phyloP scores from a whole-genome alignment of 306 rosid species.

The Corylus heterophylla region DNA sequence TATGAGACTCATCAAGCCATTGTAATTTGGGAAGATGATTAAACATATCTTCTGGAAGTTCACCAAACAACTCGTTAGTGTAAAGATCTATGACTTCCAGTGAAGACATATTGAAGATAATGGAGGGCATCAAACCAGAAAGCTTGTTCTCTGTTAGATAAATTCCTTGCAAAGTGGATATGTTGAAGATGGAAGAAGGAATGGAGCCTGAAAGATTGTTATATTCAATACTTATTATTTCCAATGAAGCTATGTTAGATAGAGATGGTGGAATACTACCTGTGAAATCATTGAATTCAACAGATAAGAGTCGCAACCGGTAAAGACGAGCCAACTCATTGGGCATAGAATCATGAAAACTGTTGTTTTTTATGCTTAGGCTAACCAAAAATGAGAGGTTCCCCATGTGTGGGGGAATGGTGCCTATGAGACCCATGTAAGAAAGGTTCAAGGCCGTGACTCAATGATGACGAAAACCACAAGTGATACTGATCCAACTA shows the following conservation, averaged over 20 bases:
- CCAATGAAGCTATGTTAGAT: not conserved
- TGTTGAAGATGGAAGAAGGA: not conserved
- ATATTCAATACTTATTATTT: accelerated
- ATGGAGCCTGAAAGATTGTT: not conserved
- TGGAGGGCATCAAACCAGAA: not conserved
- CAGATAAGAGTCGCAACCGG: not conserved
- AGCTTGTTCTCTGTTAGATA: not conserved
- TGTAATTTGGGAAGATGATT: too few species aligned
- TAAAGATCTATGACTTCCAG: not conserved
- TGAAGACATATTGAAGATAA: slow-evolving; percentile 25
- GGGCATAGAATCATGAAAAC: not conserved
- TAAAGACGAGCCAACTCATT: not conserved
- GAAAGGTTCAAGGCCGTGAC: not conserved
- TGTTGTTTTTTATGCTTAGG: not conserved
- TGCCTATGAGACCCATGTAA: not conserved
- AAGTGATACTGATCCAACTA: not conserved
- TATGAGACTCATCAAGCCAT: too few species aligned
- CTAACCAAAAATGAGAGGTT: not conserved
- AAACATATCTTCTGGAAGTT: too few species aligned
- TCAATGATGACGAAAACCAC: not conserved
- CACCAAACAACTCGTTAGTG: not conserved
- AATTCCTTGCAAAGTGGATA: not conserved
- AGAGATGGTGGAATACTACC: not conserved
- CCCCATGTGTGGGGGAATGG: not conserved
- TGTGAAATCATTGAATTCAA: not conserved